phyloP scores from a whole-genome alignment of 106 monocot species.

The Chionographis japonica region DNA sequence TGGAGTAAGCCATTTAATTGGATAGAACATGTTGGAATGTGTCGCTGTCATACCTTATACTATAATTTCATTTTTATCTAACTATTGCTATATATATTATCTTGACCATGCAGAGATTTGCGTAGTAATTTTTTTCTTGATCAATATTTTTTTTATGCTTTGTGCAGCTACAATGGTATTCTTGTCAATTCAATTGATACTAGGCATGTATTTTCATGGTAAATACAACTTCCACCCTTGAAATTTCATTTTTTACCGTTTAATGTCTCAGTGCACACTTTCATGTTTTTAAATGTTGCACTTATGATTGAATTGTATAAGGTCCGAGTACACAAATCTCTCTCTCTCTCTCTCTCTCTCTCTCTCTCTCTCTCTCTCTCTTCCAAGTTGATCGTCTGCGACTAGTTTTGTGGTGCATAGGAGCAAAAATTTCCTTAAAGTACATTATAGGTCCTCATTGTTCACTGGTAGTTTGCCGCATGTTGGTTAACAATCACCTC shows the following conservation, averaged over 20 bases:
- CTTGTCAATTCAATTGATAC: conserved; percentile 67
- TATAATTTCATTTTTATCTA: background rate
- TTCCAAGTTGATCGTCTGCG: too few species aligned
- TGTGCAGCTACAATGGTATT: conserved; percentile 88
- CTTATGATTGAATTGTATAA: too few species aligned
- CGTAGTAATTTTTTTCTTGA: conserved; percentile 7
- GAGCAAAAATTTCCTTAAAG: too few species aligned
- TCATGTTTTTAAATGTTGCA: background rate
- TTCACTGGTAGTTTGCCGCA: too few species aligned
- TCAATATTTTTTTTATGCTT: conserved; percentile 17
- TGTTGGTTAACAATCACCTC: too few species aligned
- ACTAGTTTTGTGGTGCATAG: too few species aligned
- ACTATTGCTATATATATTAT: background rate
- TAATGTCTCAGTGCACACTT: background rate
- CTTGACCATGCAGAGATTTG: conserved; percentile 2
- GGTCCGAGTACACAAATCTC: too few species aligned
- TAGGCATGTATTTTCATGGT: conserved; percentile 68
- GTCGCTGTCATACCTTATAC: background rate
- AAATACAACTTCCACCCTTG: background rate
- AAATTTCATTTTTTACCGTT: background rate
- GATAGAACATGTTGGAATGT: background rate
- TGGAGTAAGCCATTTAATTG: conserved; percentile 52
- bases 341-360: too few species aligned
- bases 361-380: too few species aligned
- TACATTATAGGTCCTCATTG: too few species aligned